Conservation (phyloP, 345 rosid genomes). For the Eucalyptus shirleyi region DNA sequence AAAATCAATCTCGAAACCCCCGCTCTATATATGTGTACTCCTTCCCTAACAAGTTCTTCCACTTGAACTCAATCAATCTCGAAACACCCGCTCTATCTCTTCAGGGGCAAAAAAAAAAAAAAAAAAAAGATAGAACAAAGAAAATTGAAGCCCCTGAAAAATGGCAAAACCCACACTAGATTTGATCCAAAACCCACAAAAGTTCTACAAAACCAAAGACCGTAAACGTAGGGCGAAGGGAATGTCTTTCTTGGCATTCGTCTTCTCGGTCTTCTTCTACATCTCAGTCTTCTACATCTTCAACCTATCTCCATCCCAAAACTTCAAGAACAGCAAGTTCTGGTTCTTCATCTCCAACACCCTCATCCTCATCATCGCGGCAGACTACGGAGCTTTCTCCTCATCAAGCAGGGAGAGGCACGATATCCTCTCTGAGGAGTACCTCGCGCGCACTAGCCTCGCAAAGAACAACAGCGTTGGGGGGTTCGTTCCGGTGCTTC, state of each 20-base stretch:
- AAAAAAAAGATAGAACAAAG: no score
- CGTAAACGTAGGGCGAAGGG: not conserved
- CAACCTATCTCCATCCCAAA: constrained; percentile 37
- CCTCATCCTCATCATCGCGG: constrained; percentile 46
- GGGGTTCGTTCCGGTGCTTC: not conserved
- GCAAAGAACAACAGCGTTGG: not conserved
- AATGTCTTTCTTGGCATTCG: constrained; percentile 15
- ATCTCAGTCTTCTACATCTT: constrained; percentile 30
- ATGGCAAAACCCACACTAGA: not conserved
- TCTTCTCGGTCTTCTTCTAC: constrained; percentile 27
- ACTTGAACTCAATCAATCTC: not conserved
- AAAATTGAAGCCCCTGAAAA: not conserved
- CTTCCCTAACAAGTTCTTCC: not conserved
- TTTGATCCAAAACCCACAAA: not conserved
- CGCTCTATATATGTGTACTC: not conserved
- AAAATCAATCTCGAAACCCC: not conserved
- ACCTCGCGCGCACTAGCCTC: not conserved
- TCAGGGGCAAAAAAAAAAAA: no score
- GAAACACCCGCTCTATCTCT: not conserved
- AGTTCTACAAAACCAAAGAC: not conserved
- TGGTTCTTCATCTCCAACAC: constrained; percentile 65
- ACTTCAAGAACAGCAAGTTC: constrained; percentile 33
- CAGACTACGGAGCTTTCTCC: constrained; percentile 47
- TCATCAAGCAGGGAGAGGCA: constrained; percentile 3
- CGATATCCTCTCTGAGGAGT: constrained; percentile 14